phyloP scores from a whole-genome alignment of 2,329 filamentous ascomycete genomes.

The Madurella mycetomatis region DNA sequence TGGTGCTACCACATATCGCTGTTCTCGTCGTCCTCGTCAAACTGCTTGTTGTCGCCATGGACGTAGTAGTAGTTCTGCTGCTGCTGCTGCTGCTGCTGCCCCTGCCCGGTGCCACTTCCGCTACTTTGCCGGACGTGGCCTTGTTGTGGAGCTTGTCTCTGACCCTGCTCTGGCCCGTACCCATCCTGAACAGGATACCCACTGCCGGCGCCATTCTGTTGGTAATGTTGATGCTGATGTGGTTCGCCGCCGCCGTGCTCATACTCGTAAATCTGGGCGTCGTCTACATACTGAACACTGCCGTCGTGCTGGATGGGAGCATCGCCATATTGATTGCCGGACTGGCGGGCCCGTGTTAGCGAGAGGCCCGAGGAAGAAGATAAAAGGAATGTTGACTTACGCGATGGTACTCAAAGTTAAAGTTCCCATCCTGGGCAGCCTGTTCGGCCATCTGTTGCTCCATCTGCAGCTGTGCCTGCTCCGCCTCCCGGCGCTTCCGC shows the following conservation, averaged over 20 bases:
- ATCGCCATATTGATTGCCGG: slow-evolving; percentile 31
- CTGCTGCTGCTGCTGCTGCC: neutral
- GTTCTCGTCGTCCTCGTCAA: slow-evolving; percentile 18
- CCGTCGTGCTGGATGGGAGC: slow-evolving; percentile 23
- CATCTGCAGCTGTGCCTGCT: slow-evolving; percentile 42
- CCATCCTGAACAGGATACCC: slow-evolving; percentile 10
- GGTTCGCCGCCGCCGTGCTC: slow-evolving; percentile 28
- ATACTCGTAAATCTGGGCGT: slow-evolving; percentile 34
- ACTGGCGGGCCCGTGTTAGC: slow-evolving; percentile 10
- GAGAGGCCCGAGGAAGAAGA: too few species aligned
- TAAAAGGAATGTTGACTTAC: slow-evolving; percentile 25
- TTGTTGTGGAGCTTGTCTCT: slow-evolving; percentile 4
- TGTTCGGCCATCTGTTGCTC: slow-evolving; percentile 34
- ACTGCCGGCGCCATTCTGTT: neutral
- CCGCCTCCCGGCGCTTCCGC: slow-evolving; percentile 43
- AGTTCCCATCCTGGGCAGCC: slow-evolving; percentile 27
- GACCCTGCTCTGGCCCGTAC: neutral
- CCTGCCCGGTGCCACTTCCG: neutral
- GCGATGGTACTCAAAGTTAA: slow-evolving; percentile 36
- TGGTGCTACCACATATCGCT: slow-evolving; percentile 27
- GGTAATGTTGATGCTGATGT: neutral
- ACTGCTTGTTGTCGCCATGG: slow-evolving; percentile 11
- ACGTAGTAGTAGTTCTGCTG: slow-evolving; percentile 18
- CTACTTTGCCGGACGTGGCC: slow-evolving; percentile 11
- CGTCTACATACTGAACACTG: slow-evolving; percentile 31